phyloP scores from a whole-genome alignment of 1,284 basidiomycete species.

The Apiotrichum siamense region DNA sequence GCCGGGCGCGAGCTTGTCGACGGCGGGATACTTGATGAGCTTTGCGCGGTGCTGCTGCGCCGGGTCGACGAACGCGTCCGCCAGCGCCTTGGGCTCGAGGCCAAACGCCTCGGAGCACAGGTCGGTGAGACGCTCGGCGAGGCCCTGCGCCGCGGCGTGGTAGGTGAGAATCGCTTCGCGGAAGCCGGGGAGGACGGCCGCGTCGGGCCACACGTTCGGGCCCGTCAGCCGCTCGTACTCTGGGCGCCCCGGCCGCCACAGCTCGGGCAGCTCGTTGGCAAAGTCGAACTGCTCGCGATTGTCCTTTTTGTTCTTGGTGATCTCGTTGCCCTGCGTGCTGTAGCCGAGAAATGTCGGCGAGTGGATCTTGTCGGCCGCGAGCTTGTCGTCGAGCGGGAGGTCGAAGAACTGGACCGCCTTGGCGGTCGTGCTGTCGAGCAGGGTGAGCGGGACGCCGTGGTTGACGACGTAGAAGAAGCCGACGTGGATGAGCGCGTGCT shows the following conservation, averaged over 20 bases:
- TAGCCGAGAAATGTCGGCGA: constrained; percentile 19
- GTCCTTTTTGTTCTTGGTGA: constrained; percentile 20
- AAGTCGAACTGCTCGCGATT: constrained; percentile 21
- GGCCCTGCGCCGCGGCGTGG: constrained; percentile 3
- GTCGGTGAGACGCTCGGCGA: constrained; percentile 9
- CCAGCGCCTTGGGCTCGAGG: constrained; percentile 6
- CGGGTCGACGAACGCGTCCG: constrained; percentile 6
- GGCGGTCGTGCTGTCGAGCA: constrained; percentile 7
- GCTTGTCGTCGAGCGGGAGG: constrained; percentile 35
- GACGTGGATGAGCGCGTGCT: constrained; percentile 13
- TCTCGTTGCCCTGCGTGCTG: constrained; percentile 18
- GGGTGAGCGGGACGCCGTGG: constrained; percentile 9
- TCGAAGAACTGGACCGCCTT: constrained; percentile 19
- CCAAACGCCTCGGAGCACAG: constrained; percentile 14
- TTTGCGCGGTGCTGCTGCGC: constrained; percentile 19
- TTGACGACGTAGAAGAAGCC: constrained; percentile 19
- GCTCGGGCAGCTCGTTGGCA: constrained; percentile 15
- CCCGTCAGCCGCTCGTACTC: constrained; percentile 15
- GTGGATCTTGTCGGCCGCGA: constrained; percentile 23
- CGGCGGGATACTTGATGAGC: constrained; percentile 19
- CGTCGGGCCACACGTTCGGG: constrained; percentile 12
- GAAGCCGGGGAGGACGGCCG: constrained; percentile 9
- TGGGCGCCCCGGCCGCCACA: constrained; percentile 12
- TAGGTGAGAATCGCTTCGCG: constrained; percentile 3
- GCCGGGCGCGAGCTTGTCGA: constrained; percentile 7